Evolutionary conservation across 176 grass and related monocot species (phyloP), one percentile per base, ranked within the genome.

Genomic region (Zoysia pacifica): DNA sequence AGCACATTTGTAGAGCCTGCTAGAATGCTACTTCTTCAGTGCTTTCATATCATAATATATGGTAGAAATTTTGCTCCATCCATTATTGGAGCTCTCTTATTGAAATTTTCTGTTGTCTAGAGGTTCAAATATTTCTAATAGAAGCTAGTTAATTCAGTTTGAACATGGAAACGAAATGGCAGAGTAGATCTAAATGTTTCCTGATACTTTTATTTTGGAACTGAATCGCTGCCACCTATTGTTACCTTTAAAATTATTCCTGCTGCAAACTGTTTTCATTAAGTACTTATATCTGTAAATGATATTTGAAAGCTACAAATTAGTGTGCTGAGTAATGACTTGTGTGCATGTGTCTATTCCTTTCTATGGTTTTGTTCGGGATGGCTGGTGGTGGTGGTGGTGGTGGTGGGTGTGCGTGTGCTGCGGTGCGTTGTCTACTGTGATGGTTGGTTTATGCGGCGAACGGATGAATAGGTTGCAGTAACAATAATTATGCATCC

Each of bases 401-500:
- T 79, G 76, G 76, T 79, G 62, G 77, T 79, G 76, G 72, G 82
- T 88, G 86, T 91, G 86, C 83, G 86, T 91, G 83, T 83, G 69
- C 82, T 80, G 83, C 63, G 83, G 73, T 85, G 81, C 81, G 39
- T 87, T 90, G 74, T 90, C 82, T 90, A 62, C 82, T 84, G 79
- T 85, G 81, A 69, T 93, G 82, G 84, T 94, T 89, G 89, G 81
- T 80, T 83, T 90, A 16, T 90, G 83, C 74, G 85, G 28, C 80
- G 90, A 89, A 90, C 86, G 69, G 87, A 91, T 94, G 52, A 81
- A 66, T 93, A 99, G 96, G 96, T 91, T 99, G 96, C 88, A 99
- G 96, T 91, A 99, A 99, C 86, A 99, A 99, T 85, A 99, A 99
- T 89, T 99, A 99, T 93, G 96, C 96, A 79, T 99, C 96, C 81